Base-by-base conservation (phyloP, 495 filamentous ascomycete genomes). In the Daldinia childiae region DNA sequence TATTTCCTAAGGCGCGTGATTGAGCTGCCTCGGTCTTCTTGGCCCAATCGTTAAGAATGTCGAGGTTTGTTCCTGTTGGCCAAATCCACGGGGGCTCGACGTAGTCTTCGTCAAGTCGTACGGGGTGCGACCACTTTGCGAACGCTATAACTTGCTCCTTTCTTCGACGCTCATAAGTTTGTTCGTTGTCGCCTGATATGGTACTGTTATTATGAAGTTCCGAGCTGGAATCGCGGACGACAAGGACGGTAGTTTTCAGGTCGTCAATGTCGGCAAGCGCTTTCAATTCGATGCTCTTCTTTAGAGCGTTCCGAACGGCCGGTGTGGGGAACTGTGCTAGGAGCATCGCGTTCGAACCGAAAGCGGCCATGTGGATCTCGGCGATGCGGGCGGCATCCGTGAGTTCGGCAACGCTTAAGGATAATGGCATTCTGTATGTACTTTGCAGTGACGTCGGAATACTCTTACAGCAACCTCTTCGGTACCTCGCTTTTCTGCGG, bases 341-440 rank as follows among this genome's bases (percentile, higher is more conserved):
- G 0, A 83, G 72, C 68, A 82, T 74, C n/a, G 54, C 57, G 43
- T 83, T 83, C n/a, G 73, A 68, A 12, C 66, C 66, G 64, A 84
- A 84, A n/a, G 80, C 79, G 24, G 74, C 68, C 62, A 82, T 80
- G 67, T 83, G 82, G 43, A 82, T 77, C 50, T 76, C 73, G 15
- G 78, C 76, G 58, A 84, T 84, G 32, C 76, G 71, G 48, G 71
- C 58, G 12, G 76, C 81, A 60, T 84, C 78, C 38, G 48, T 63
- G 11, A n/a, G 62, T 1, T 66, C 14, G 30, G 71, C 74, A 62
- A 39, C 26, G 1, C 43, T 50, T 30, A 76, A 64, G 26, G 27
- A n/a, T 14, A 71, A 63, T 14, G 67, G 32, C 66, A 71, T 73
- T 24, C 3, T 54, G 38, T 17, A 30, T 57, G n/a, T 36, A 32